Evolutionary conservation across 1,139 yeast genomes (phyloP).

Genomic region (Pichia sp.): DNA sequence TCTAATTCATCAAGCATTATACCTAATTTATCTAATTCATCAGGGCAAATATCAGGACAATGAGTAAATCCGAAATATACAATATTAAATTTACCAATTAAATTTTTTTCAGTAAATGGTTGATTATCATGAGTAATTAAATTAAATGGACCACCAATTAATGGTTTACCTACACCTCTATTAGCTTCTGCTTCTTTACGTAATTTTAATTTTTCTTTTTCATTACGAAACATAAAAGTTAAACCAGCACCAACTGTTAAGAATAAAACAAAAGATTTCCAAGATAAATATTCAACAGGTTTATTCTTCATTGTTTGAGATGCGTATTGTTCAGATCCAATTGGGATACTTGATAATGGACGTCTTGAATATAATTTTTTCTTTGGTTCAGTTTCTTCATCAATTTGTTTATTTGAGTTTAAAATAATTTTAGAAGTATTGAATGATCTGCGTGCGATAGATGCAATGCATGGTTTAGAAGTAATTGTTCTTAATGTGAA

Average conservation of each 20-base stretch:
- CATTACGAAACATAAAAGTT: conserved; percentile 62
- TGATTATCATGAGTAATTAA: conserved; percentile 66
- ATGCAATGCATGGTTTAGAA: too few species aligned
- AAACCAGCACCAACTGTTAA: conserved; percentile 62
- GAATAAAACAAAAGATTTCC: conserved; percentile 75
- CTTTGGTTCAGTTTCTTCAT: neutral
- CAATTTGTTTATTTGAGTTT: neutral
- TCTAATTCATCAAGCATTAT: conserved; percentile 65
- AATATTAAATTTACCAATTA: conserved; percentile 71
- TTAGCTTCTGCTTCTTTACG: conserved; percentile 79
- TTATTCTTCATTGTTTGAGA: conserved; percentile 26
- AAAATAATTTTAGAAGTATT: too few species aligned
- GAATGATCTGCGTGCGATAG: too few species aligned
- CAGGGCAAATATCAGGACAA: conserved; percentile 98
- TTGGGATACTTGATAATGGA: conserved; percentile 41
- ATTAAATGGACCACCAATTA: conserved; percentile 85
- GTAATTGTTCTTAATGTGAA: too few species aligned
- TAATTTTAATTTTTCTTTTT: conserved; percentile 65
- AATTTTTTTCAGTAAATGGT: conserved; percentile 66
- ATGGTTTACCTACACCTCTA: conserved; percentile 84
- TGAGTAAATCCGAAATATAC: conserved; percentile 92
- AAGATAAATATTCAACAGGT: conserved; percentile 68
- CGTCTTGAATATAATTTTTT: conserved; percentile 19
- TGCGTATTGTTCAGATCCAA: conserved; percentile 42
- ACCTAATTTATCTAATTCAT: conserved; percentile 87